Evolutionary conservation across 2,329 filamentous ascomycete species (phyloP).

Genomic region (Penicillium oxalicum): DNA sequence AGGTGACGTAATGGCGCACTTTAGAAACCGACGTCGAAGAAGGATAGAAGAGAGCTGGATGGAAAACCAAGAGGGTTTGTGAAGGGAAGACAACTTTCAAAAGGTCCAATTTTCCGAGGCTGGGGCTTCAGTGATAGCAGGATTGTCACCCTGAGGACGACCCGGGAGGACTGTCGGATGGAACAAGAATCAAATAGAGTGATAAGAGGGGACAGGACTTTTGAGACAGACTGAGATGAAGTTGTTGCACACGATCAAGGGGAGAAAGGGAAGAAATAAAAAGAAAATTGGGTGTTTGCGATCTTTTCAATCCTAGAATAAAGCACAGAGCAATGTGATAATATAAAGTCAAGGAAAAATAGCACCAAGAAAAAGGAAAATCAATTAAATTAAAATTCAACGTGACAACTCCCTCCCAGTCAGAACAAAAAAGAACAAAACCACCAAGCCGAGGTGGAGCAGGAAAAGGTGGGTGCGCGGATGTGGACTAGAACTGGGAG

Average conservation of each 20-base stretch:
- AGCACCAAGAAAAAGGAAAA: too few relatives aligned
- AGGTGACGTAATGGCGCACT: slow-evolving; percentile 11
- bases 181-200: slow-evolving; percentile 2
- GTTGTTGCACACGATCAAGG: slow-evolving; percentile 15
- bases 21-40: slow-evolving; percentile 12
- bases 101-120: too few relatives aligned
- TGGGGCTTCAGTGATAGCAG: too few relatives aligned
- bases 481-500: slow-evolving; percentile 1
- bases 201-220: slow-evolving; percentile 1
- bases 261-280: slow-evolving; percentile 4
- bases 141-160: too few relatives aligned
- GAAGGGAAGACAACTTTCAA: too few relatives aligned
- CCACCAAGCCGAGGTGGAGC: slow-evolving; percentile 20
- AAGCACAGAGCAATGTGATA: neutral
- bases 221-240: slow-evolving; percentile 3
- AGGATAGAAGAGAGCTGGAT: neutral
- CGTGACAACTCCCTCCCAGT: too few relatives aligned
- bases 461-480: slow-evolving; percentile 1
- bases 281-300: neutral
- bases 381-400: too few relatives aligned
- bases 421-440: neutral
- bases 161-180: neutral
- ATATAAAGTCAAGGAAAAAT: neutral
- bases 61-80: neutral
- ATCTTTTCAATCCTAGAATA: slow-evolving; percentile 15